Conservation (phyloP, 2,329 filamentous ascomycete species). For the Xylariaceae sp. region DNA sequence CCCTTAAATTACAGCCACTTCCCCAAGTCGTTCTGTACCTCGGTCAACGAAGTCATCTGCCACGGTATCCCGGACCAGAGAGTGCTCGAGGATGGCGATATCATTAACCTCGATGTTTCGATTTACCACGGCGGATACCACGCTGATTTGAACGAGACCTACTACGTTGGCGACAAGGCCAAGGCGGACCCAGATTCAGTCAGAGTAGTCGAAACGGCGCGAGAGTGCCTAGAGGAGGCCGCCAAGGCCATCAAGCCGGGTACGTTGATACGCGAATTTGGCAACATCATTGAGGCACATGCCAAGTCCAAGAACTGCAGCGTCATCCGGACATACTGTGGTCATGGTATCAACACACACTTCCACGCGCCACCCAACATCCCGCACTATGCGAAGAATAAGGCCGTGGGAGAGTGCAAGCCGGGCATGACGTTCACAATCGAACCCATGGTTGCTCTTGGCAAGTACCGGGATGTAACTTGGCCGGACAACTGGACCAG, state of each 20-base stretch:
- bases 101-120: conserved; percentile 93
- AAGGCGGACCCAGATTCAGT: conserved; percentile 79
- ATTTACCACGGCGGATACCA: conserved; percentile 94
- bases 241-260: conserved; percentile 92
- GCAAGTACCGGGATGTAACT: conserved; percentile 85
- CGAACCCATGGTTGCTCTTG: conserved; percentile 95
- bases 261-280: conserved; percentile 85
- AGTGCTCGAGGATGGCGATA: conserved; percentile 83
- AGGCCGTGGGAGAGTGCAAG: conserved; percentile 89
- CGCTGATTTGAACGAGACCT: conserved; percentile 95
- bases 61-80: conserved; percentile 96
- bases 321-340: conserved; percentile 93
- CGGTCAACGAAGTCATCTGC: conserved; percentile 94
- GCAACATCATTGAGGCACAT: conserved; percentile 91
- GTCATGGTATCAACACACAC: conserved; percentile 87
- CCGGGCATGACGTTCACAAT: conserved; percentile 98
- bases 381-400: conserved; percentile 97
- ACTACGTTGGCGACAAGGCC: conserved; percentile 90
- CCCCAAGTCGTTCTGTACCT: conserved; percentile 97
- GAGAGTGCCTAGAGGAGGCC: conserved; percentile 84
- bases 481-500: conserved; percentile 99
- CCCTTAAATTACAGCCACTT: conserved; percentile 94
- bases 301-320: conserved; percentile 81
- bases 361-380: conserved; percentile 95
- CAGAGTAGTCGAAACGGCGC: conserved; percentile 81